Conservation (phyloP, 2,329 filamentous ascomycete genomes). For the Scytalidium sp. region DNA sequence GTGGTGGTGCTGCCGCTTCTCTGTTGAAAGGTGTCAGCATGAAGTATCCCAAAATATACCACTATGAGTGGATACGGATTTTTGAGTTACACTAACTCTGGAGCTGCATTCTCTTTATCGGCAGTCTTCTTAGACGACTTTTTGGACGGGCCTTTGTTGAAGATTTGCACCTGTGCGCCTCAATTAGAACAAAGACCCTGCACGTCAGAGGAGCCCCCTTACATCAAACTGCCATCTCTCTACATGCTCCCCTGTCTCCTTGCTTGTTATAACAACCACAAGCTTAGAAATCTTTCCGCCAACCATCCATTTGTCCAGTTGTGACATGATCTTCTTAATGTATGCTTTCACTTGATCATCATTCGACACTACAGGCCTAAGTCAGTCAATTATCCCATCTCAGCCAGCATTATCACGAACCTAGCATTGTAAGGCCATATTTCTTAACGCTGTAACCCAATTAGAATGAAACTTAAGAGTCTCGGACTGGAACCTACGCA, state of each 20-base stretch:
- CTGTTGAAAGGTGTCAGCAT: slow-evolving; percentile 3
- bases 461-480: neutral
- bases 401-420: no score
- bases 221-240: slow-evolving; percentile 99
- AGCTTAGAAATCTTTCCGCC: slow-evolving; percentile 96
- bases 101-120: slow-evolving; percentile 69
- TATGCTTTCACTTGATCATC: slow-evolving; percentile 99
- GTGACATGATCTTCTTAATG: slow-evolving; percentile 98
- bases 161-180: slow-evolving; percentile 49
- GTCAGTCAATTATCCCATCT: no score
- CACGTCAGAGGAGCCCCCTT: slow-evolving; percentile 12
- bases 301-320: slow-evolving; percentile 97
- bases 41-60: neutral
- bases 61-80: neutral
- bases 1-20: slow-evolving; percentile 28
- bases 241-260: slow-evolving; percentile 93
- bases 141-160: slow-evolving; percentile 41
- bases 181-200: neutral
- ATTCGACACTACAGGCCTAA: slow-evolving; percentile 64
- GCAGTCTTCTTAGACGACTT: slow-evolving; percentile 47
- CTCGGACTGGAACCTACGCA: slow-evolving; percentile 53
- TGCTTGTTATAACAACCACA: slow-evolving; percentile 93
- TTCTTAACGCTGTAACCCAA: slow-evolving; percentile 74
- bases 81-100: slow-evolving; percentile 41
- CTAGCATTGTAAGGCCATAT: slow-evolving; percentile 83